These are phyloP conservation scores for Nicotiana tabacum DNA, from an alignment of 257 asterid species.

Conservation along the genomic window DNA sequence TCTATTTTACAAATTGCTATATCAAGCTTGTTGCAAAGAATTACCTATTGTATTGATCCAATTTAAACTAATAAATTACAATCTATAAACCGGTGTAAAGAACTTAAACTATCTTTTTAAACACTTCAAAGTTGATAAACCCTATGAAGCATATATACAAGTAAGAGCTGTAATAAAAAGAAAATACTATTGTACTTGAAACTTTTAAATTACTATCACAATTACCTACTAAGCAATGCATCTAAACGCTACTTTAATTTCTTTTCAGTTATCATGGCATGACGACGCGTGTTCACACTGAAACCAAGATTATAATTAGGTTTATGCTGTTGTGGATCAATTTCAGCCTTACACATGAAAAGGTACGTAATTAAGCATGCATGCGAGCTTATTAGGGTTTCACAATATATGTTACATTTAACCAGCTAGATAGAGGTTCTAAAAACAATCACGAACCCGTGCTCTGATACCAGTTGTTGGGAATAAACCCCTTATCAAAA, in stretches of 20 bases:
- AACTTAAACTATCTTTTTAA: background rate
- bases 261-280: background rate
- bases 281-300: background rate
- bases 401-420: background rate
- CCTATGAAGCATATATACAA: background rate
- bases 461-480: too few relatives aligned
- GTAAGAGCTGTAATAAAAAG: background rate
- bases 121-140: background rate
- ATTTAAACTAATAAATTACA: background rate
- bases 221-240: background rate
- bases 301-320: background rate
- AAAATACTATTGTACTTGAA: background rate
- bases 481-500: too few relatives aligned
- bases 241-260: background rate
- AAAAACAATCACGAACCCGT: background rate
- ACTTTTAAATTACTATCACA: background rate
- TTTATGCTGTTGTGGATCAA: background rate
- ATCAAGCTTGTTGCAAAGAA: background rate
- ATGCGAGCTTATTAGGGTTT: background rate
- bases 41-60: background rate
- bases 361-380: background rate
- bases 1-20: too few relatives aligned
- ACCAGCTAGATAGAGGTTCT: background rate
- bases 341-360: slow-evolving; percentile 1
- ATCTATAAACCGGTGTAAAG: background rate